Conservation (phyloP, 2,329 filamentous ascomycete genomes). For the Trichoderma pleuroti region DNA sequence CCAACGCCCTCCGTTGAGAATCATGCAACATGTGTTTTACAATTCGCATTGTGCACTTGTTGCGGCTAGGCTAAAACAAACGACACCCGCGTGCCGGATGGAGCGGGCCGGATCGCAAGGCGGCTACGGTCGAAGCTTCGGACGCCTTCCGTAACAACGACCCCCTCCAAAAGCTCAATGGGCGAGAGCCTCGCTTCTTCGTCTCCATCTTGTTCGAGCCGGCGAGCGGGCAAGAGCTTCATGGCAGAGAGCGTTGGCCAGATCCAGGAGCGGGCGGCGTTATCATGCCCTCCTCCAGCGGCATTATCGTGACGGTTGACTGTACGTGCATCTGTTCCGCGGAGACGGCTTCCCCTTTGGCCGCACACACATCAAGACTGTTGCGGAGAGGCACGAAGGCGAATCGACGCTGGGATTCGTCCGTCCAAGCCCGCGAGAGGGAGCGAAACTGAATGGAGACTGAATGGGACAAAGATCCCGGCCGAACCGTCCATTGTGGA, state of each 20-base stretch:
- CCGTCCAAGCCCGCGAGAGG: not conserved
- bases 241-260: not conserved
- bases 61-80: not conserved
- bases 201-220: not conserved
- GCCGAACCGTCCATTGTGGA: constrained; percentile 6
- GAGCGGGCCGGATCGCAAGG: not conserved
- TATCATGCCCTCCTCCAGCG: not conserved
- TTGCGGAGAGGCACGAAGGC: not conserved
- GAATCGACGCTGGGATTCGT: not conserved
- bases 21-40: not conserved
- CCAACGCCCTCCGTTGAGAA: not conserved
- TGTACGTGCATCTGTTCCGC: not conserved
- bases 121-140: not conserved
- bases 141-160: not conserved
- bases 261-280: not conserved
- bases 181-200: not conserved
- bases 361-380: constrained; percentile 2
- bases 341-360: not conserved
- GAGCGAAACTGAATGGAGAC: not conserved
- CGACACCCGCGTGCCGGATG: not conserved
- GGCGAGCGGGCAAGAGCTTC: not conserved
- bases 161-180: not conserved
- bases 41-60: not conserved
- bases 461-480: not conserved
- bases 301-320: not conserved